Conservation (phyloP, 2,329 filamentous ascomycete species). For the Pseudogymnoascus sp. region DNA sequence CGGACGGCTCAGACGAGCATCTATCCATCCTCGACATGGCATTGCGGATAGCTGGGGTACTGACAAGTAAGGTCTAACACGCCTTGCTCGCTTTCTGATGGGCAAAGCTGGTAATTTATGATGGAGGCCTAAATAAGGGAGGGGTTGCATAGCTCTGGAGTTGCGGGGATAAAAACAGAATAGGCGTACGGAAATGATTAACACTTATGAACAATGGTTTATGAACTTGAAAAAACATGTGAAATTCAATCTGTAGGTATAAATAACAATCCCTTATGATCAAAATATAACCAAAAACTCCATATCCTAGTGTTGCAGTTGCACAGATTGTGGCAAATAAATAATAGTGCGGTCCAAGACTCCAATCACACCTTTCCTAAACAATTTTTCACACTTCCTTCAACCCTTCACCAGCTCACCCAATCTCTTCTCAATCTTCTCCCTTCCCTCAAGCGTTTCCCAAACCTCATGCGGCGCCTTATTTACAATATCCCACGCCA, state of each 20-base stretch:
- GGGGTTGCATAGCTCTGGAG: slow-evolving; percentile 15
- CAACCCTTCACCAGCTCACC: slow-evolving; percentile 50
- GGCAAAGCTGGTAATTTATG: slow-evolving; percentile 19
- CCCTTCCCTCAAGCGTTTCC: slow-evolving; percentile 62
- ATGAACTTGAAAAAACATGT: not conserved
- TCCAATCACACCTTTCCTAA: not conserved
- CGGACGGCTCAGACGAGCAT: slow-evolving; percentile 94
- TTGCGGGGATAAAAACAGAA: not conserved
- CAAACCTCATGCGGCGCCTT: slow-evolving; percentile 82
- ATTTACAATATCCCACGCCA: slow-evolving; percentile 79
- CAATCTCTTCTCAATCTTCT: slow-evolving; percentile 70
- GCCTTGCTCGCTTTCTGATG: not conserved
- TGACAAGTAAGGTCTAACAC: slow-evolving; percentile 34
- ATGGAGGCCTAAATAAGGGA: not conserved
- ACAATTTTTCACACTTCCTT: not conserved
- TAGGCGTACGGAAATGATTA: slow-evolving; percentile 1
- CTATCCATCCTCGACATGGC: slow-evolving; percentile 79
- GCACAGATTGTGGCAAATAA: not conserved
- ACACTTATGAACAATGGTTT: slow-evolving; percentile 5
- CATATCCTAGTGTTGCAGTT: not conserved
- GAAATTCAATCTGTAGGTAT: not conserved
- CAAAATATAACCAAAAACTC: not conserved
- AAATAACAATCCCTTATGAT: not conserved
- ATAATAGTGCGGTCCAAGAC: not conserved
- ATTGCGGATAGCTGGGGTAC: slow-evolving; percentile 67